Evolutionary conservation across 352 stramenopile genomes (phyloP), one percentile per base, ranked within the genome.

Genomic region (Pythium scleroteichum): DNA sequence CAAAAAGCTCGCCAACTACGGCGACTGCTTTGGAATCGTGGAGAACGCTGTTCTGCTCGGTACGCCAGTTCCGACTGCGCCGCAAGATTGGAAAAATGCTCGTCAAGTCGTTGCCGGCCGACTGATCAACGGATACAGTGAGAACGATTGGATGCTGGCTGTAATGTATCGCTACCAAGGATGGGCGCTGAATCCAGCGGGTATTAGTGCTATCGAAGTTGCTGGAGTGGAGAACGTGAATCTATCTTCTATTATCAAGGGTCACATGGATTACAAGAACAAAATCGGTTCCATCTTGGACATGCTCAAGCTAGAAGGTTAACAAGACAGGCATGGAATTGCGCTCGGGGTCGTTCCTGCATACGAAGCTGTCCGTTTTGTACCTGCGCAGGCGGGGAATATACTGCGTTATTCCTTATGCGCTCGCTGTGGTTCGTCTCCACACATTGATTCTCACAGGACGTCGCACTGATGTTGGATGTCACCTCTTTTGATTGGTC

Each of bases 141-240:
- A 87, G 23, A 90, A 92, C 46, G 92, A 98, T 73, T 93, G 85
- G 76, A 96, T 97, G 80, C 75, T 98, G 20, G 82, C 80, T 17
- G 69, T 97, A 39, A 92, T 98, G 75, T 98, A 97, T 62, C 79
- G 90, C 9, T 92, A 92, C 51, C 85, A 95, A 47, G 81, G 82
- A 24, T 95, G 79, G 85, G 68, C 84, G 17, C 53, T 95, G 13
- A 85, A 92, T 64, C 90, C 84, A 7, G 84, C 86, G 3, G 86
- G 86, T 7, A 91, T 95, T 20, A 59, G 69, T 0, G 74, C 86
- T 12, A 73, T 94, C 38, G 66, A 91, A 16, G 80, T 87, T 42
- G 39, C 59, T 12, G 81, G 84, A 14, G 68, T 96, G 10, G 88
- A 96, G 59, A 95, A 96, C 53, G 81, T 89, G 20, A 73, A 96